Evolutionary conservation across 495 filamentous ascomycete genomes (phyloP).

Genomic region (Haplographium delicatum): DNA sequence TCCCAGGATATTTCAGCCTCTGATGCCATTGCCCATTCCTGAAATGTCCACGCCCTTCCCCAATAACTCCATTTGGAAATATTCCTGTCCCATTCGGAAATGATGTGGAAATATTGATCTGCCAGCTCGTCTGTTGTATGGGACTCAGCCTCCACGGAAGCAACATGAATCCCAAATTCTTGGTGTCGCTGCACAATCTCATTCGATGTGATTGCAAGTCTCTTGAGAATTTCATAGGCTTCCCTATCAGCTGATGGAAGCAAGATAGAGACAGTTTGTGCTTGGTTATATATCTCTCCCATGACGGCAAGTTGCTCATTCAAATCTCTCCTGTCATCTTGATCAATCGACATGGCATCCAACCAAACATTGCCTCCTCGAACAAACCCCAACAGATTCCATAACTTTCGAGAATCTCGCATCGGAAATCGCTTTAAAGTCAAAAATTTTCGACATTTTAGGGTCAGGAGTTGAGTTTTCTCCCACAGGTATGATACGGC

Average conservation of each 20-base stretch:
- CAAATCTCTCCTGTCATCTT: neutral
- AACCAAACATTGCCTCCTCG: slow-evolving; percentile 2
- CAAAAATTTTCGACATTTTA: neutral
- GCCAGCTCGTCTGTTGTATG: too few relatives aligned
- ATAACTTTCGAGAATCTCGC: neutral
- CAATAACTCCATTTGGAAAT: too few relatives aligned
- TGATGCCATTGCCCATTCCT: too few relatives aligned
- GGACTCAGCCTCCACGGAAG: too few relatives aligned
- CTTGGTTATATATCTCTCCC: slow-evolving; percentile 11
- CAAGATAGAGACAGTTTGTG: slow-evolving; percentile 1
- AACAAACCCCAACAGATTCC: slow-evolving; percentile 1
- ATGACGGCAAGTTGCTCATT: slow-evolving; percentile 1
- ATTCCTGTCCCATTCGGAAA: too few relatives aligned
- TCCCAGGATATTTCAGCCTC: too few relatives aligned
- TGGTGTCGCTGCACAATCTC: too few relatives aligned
- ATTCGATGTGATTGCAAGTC: too few relatives aligned
- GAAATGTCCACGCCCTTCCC: too few relatives aligned
- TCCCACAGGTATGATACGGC: slow-evolving; percentile 11
- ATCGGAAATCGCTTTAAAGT: slow-evolving; percentile 1
- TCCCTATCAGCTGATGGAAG: neutral
- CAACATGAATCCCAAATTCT: too few relatives aligned
- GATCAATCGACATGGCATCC: slow-evolving; percentile 11
- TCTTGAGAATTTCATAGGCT: too few relatives aligned
- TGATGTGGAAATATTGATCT: too few relatives aligned
- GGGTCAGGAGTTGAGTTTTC: neutral